These are phyloP conservation scores for Asterophora lycoperdoides DNA, from an alignment of 768 basidiomycete genomes.

Conservation along the genomic window DNA sequence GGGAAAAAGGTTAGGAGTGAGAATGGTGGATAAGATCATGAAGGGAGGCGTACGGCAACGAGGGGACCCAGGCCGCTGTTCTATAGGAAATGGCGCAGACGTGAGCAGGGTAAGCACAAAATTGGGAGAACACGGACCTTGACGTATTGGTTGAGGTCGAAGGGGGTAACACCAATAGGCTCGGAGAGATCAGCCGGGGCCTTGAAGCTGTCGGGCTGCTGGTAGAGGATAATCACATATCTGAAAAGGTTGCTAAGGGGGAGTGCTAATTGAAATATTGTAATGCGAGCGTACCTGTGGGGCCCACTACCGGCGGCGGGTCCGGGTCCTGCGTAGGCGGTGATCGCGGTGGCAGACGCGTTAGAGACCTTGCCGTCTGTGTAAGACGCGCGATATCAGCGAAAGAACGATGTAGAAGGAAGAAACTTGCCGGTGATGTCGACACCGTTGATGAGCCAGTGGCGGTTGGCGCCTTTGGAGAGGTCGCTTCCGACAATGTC, in stretches of 20 bases:
- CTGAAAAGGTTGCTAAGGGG: conserved; percentile 29
- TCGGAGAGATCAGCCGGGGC: conserved; percentile 54
- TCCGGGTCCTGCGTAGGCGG: conserved; percentile 66
- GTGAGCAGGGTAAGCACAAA: neutral
- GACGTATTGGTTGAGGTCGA: conserved; percentile 57
- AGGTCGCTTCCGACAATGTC: conserved; percentile 60
- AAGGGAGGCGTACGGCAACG: conserved; percentile 44
- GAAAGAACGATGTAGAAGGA: neutral
- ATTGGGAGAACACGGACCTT: conserved; percentile 29
- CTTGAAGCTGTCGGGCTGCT: conserved; percentile 58
- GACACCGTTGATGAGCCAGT: conserved; percentile 77
- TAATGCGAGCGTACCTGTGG: conserved; percentile 52
- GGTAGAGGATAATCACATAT: conserved; percentile 64
- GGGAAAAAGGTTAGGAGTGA: conserved; percentile 5
- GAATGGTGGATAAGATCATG: neutral
- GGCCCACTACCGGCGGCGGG: conserved; percentile 67
- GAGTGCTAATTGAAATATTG: neutral
- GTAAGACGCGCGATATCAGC: neutral
- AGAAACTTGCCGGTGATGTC: conserved; percentile 36
- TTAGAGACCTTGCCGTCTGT: conserved; percentile 38
- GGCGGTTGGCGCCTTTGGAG: conserved; percentile 58
- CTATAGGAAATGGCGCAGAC: conserved; percentile 23
- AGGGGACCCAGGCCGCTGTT: conserved; percentile 52
- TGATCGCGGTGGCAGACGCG: conserved; percentile 46
- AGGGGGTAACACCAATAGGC: conserved; percentile 48